Conservation (phyloP, 1,284 basidiomycete species). For the Acaromyces ingoldii region DNA sequence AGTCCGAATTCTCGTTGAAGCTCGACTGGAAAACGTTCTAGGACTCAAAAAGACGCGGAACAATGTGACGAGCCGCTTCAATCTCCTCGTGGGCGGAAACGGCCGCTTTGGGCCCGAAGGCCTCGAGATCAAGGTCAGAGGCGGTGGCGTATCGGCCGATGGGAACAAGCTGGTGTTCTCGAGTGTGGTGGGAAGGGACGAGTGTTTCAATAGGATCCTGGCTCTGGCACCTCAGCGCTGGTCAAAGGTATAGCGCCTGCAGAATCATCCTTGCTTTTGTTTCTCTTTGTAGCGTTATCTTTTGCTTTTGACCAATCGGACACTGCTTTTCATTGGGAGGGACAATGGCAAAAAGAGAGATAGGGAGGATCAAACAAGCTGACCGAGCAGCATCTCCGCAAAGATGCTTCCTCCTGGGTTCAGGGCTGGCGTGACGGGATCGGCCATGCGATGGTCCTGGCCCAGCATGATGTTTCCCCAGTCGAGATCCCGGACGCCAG, state of each 20-base stretch:
- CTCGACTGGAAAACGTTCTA: neutral
- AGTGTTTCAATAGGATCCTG: slow-evolving; percentile 9
- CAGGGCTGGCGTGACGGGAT: neutral
- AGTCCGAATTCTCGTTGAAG: neutral
- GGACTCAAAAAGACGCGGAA: neutral
- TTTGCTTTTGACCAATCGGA: neutral
- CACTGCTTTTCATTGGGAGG: neutral
- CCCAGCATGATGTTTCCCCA: slow-evolving; percentile 32
- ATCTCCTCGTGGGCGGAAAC: neutral
- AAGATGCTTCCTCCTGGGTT: slow-evolving; percentile 21
- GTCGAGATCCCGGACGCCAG: slow-evolving; percentile 18
- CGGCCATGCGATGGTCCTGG: slow-evolving; percentile 21
- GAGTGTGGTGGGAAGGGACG: slow-evolving; percentile 1
- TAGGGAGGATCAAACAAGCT: neutral
- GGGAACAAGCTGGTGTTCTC: neutral
- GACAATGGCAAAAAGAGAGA: neutral
- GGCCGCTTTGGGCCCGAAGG: no score
- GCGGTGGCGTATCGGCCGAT: no score
- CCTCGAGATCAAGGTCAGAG: neutral
- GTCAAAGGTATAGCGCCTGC: neutral
- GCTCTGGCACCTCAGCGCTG: slow-evolving; percentile 7
- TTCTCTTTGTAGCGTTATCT: neutral
- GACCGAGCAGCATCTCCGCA: slow-evolving; percentile 24
- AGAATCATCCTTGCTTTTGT: neutral
- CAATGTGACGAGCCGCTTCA: neutral